Conservation (phyloP, 2,329 filamentous ascomycete genomes). For the Ophiocordyceps unilateralis region DNA sequence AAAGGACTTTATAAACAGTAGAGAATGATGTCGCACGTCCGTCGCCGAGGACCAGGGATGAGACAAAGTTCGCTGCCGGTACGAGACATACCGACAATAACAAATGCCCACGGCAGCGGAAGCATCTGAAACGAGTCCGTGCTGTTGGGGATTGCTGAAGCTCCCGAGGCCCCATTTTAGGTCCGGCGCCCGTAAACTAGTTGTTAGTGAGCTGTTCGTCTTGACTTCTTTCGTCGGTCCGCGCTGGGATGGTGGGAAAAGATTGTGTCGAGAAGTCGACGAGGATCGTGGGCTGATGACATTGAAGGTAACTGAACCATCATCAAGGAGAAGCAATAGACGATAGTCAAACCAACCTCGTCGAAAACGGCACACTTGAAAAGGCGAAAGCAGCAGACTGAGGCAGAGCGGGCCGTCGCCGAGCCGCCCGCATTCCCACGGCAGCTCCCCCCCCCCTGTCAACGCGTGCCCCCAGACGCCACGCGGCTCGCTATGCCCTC, state of each 20-base stretch:
- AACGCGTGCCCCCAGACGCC: too few species aligned
- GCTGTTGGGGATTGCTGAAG: not conserved
- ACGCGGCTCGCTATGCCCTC: not conserved
- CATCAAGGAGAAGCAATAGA: too few species aligned
- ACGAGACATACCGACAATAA: not conserved
- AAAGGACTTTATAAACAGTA: too few species aligned
- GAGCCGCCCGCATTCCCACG: not conserved
- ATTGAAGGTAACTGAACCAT: too few species aligned
- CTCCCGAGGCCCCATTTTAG: not conserved
- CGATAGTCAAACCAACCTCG: not conserved
- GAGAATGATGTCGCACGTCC: too few species aligned
- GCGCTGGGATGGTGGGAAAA: too few species aligned
- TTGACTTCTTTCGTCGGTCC: not conserved
- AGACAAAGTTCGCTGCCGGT: not conserved
- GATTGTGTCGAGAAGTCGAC: too few species aligned
- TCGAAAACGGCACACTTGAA: not conserved
- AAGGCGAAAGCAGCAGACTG: not conserved
- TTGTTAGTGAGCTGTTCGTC: not conserved
- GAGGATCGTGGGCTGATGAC: too few species aligned
- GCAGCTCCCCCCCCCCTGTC: too few species aligned
- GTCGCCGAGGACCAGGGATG: not conserved
- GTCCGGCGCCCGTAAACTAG: too few species aligned
- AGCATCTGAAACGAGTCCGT: not conserved
- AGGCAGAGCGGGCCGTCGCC: not conserved
- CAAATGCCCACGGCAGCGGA: not conserved